These are phyloP conservation scores for Licmophora abbreviata DNA, from an alignment of 108 stramenopile genomes.

Conservation along the genomic window DNA sequence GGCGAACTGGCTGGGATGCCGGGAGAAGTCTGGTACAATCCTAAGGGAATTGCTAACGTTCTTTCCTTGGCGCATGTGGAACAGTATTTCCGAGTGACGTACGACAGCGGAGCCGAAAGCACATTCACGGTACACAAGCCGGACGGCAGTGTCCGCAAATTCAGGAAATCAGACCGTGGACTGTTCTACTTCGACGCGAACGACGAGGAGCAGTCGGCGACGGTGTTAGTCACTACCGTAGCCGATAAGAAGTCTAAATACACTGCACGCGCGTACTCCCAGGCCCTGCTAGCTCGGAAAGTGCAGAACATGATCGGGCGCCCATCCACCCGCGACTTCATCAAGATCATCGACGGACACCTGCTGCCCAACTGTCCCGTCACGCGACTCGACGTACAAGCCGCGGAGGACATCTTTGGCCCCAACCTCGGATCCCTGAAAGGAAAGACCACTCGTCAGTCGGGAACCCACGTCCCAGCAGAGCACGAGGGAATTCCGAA, in stretches of 20 bases:
- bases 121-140: slow-evolving; percentile 4
- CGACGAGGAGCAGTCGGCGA: slow-evolving; percentile 6
- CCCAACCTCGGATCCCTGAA: slow-evolving; percentile 13
- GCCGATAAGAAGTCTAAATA: slow-evolving; percentile 1
- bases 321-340: slow-evolving; percentile 1
- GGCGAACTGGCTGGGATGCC: slow-evolving; percentile 21
- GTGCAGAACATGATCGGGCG: slow-evolving; percentile 2
- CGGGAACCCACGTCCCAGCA: not conserved
- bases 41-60: slow-evolving; percentile 32
- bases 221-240: slow-evolving; percentile 8
- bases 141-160: slow-evolving; percentile 7
- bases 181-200: slow-evolving; percentile 21
- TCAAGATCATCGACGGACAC: slow-evolving; percentile 14
- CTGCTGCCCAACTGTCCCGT: slow-evolving; percentile 18
- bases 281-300: slow-evolving; percentile 6
- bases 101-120: slow-evolving; percentile 12
- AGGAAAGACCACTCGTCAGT: slow-evolving; percentile 7
- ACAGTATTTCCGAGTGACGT: slow-evolving; percentile 13
- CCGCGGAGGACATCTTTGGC: slow-evolving; percentile 19
- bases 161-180: slow-evolving; percentile 17
- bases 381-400: slow-evolving; percentile 2
- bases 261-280: not conserved
- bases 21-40: slow-evolving; percentile 33
- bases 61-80: slow-evolving; percentile 17
- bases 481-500: too few relatives aligned